Percentiles rank a stretch among this genome's conserved stretches.
phyloP scores from a whole-genome alignment of 1,139 yeast genomes.

The Martiniozyma asiatica region DNA sequence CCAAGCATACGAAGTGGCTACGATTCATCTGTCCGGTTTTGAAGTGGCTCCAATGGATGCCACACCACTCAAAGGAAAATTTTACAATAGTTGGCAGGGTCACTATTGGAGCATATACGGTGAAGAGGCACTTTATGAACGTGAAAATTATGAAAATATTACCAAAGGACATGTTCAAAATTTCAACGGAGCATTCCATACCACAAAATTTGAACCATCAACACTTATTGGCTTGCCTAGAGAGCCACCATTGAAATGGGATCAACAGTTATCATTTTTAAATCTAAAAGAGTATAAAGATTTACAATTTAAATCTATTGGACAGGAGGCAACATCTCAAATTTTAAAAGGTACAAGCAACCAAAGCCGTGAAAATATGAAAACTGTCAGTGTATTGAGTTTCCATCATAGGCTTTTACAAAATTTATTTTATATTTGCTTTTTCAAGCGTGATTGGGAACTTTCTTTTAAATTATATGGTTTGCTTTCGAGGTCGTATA shows the following conservation, averaged over 20 bases:
- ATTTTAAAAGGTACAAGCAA: no score
- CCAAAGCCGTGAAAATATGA: no score
- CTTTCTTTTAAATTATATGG: slow-evolving; percentile 42
- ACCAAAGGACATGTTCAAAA: slow-evolving; percentile 1
- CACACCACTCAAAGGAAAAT: not conserved
- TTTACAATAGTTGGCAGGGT: slow-evolving; percentile 2
- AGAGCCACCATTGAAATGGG: not conserved
- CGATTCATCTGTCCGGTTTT: slow-evolving; percentile 5
- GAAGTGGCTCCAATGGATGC: slow-evolving; percentile 1
- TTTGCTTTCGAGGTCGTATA: slow-evolving; percentile 33
- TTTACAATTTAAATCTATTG: not conserved
- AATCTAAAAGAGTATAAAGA: slow-evolving; percentile 2
- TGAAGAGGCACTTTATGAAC: slow-evolving; percentile 2
- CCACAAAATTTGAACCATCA: not conserved
- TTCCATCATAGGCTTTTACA: slow-evolving; percentile 14
- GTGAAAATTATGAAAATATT: slow-evolving; percentile 1
- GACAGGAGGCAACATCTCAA: not conserved
- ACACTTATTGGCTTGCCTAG: not conserved
- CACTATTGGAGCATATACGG: not conserved
- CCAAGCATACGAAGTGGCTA: slow-evolving; percentile 1
- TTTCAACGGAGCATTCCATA: not conserved
- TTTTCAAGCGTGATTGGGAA: slow-evolving; percentile 40
- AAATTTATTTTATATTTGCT: slow-evolving; percentile 24
- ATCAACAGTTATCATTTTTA: not conserved
- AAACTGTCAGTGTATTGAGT: slow-evolving; percentile 3